A percentile compares a stretch with the other conserved stretches of the same genome.
Evolutionary conservation across 2,329 filamentous ascomycete genomes (phyloP).

Genomic region (Aspergillus sclerotialis): DNA sequence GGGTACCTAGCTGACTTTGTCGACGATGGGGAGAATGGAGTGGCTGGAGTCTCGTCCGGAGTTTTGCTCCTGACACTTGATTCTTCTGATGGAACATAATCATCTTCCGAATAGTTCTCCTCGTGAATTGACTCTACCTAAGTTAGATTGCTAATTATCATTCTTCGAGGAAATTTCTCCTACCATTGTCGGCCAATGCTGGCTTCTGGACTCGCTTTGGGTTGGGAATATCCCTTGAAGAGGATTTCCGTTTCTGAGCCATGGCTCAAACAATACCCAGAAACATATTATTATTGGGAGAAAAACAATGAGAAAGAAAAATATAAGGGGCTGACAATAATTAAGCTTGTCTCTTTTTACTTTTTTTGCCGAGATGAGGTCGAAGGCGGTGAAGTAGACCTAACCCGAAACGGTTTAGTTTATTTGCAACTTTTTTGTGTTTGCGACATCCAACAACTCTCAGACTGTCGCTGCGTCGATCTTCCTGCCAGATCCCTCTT

Average conservation of each 20-base stretch:
- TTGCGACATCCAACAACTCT: slow-evolving; percentile 17
- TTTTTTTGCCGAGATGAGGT: slow-evolving; percentile 21
- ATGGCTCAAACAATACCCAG: slow-evolving; percentile 15
- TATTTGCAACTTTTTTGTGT: slow-evolving; percentile 25
- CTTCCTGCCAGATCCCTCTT: slow-evolving; percentile 6
- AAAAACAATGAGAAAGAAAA: slow-evolving; percentile 4
- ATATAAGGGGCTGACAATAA: slow-evolving; percentile 1
- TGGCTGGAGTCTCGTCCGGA: slow-evolving; percentile 42
- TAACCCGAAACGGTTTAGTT: slow-evolving; percentile 19
- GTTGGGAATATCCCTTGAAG: slow-evolving; percentile 16
- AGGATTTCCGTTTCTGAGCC: slow-evolving; percentile 30
- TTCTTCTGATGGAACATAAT: slow-evolving; percentile 23
- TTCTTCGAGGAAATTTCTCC: slow-evolving; percentile 7
- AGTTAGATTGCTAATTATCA: slow-evolving; percentile 12
- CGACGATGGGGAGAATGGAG: slow-evolving; percentile 46
- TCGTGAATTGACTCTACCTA: slow-evolving; percentile 32
- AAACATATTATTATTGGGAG: slow-evolving; percentile 2
- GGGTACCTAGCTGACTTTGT: slow-evolving; percentile 46
- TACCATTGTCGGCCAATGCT: slow-evolving; percentile 23
- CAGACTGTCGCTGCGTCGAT: slow-evolving; percentile 11
- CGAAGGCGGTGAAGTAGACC: slow-evolving; percentile 25
- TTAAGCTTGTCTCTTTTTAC: slow-evolving; percentile 1
- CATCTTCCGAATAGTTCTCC: slow-evolving; percentile 26
- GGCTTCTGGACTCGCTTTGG: slow-evolving; percentile 27
- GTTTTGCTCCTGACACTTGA: slow-evolving; percentile 22